Evolutionary conservation across 139 green algal species (phyloP).

Genomic region (Parachlorella kessleri): DNA sequence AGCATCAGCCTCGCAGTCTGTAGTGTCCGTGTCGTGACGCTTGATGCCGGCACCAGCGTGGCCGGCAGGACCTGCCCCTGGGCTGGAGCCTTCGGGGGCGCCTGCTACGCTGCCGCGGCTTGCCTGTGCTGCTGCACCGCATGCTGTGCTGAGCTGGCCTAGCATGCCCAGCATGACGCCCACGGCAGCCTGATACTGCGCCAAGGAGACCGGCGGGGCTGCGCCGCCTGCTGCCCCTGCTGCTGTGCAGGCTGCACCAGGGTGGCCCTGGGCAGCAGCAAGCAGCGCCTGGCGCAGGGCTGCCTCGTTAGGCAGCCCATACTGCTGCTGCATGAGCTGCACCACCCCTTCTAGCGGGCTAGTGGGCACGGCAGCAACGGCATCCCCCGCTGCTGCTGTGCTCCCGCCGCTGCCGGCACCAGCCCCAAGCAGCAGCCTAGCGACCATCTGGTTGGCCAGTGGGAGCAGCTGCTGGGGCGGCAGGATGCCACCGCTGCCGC

Average conservation of each 20-base stretch:
- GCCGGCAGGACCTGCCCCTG: too few relatives aligned
- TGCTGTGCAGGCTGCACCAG: not conserved
- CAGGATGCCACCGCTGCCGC: too few relatives aligned
- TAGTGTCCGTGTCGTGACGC: too few relatives aligned
- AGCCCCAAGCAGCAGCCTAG: not conserved
- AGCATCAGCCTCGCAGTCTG: too few relatives aligned
- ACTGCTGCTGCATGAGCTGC: constrained; percentile 1
- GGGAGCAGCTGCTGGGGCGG: not conserved
- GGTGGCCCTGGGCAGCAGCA: not conserved
- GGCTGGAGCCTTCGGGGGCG: too few relatives aligned
- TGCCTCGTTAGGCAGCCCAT: not conserved
- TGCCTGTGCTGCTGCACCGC: not conserved
- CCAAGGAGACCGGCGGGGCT: not conserved
- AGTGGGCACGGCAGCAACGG: too few relatives aligned
- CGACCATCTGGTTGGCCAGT: not conserved
- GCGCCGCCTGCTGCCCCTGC: not conserved
- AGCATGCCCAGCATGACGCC: not conserved
- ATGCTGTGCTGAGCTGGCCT: not conserved
- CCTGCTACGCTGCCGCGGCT: not conserved
- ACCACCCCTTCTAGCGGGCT: not conserved
- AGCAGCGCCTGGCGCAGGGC: constrained; percentile 13
- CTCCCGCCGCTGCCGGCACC: not conserved
- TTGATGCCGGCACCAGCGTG: too few relatives aligned
- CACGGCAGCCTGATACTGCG: not conserved
- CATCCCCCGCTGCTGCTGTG: not conserved